phyloP scores from a whole-genome alignment of 768 basidiomycete species.

The Trametes cubensis region DNA sequence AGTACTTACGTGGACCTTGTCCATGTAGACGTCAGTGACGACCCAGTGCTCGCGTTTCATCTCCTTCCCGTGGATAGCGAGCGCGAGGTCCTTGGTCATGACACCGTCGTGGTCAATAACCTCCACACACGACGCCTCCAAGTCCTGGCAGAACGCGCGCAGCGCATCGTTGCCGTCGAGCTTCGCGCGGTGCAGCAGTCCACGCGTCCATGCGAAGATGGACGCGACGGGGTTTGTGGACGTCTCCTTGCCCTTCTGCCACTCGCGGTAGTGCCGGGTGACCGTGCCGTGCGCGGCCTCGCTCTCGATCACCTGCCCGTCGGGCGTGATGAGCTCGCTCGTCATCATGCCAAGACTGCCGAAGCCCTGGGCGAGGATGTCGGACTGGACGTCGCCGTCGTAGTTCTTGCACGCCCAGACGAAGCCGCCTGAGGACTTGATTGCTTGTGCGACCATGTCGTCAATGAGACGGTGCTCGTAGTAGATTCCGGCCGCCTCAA shows the following conservation, averaged over 20 bases:
- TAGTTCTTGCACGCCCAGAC: conserved; percentile 73
- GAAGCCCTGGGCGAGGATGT: conserved; percentile 97
- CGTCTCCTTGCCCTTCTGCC: conserved; percentile 96
- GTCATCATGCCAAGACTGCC: conserved; percentile 99
- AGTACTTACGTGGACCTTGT: conserved; percentile 78
- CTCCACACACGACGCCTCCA: conserved; percentile 89
- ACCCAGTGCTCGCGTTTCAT: conserved; percentile 97
- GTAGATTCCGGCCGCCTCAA: conserved; percentile 73
- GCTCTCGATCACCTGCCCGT: conserved; percentile 88
- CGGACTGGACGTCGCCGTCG: conserved; percentile 68
- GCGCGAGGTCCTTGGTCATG: conserved; percentile 97
- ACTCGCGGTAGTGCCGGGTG: conserved; percentile 96
- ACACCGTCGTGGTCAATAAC: conserved; percentile 87
- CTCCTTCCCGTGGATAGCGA: conserved; percentile 89
- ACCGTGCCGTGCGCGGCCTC: conserved; percentile 98
- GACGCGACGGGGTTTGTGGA: conserved; percentile 98
- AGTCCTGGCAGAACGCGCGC: conserved; percentile 68
- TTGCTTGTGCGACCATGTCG: conserved; percentile 97
- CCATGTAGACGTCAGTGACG: conserved; percentile 92
- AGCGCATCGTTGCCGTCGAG: conserved; percentile 83
- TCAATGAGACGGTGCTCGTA: conserved; percentile 97
- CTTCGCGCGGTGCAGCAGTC: conserved; percentile 90
- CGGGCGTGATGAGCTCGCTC: conserved; percentile 91
- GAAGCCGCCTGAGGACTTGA: conserved; percentile 92
- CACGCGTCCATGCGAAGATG: conserved; percentile 99